These are phyloP conservation scores for Pseudogymnoascus sp. DNA, from an alignment of 2,329 filamentous ascomycete genomes.

Conservation along the genomic window DNA sequence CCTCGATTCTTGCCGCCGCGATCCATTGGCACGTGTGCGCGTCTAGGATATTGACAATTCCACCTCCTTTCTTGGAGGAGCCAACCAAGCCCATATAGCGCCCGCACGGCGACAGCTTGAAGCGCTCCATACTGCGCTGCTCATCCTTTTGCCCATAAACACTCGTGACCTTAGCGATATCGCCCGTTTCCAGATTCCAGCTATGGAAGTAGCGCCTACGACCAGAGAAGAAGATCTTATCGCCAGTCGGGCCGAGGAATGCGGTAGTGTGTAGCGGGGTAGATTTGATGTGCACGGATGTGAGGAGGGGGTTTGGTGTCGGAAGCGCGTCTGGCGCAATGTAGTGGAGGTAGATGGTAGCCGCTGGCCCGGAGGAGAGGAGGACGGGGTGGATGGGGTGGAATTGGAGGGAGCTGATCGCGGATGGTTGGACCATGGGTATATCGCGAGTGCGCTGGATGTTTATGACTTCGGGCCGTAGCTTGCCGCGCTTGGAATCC, in stretches of 20 bases:
- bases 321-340: constrained; percentile 68
- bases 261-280: constrained; percentile 79
- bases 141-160: constrained; percentile 70
- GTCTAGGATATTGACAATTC: constrained; percentile 78
- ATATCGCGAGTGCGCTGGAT: constrained; percentile 88
- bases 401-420: constrained; percentile 79
- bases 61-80: constrained; percentile 75
- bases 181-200: constrained; percentile 80
- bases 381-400: constrained; percentile 84
- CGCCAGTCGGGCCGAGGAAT: constrained; percentile 66
- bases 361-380: constrained; percentile 79
- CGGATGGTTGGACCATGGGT: constrained; percentile 66
- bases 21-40: constrained; percentile 81
- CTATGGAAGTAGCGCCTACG: constrained; percentile 87
- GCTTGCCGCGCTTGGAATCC: constrained; percentile 56
- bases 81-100: constrained; percentile 78
- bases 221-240: constrained; percentile 80
- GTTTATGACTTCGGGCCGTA: constrained; percentile 81
- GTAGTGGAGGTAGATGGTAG: constrained; percentile 83
- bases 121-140: constrained; percentile 84
- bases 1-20: constrained; percentile 72
- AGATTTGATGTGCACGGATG: constrained; percentile 76
- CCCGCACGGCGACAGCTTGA: constrained; percentile 81
- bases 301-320: constrained; percentile 80
- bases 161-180: constrained; percentile 73